Evolutionary conservation across 495 filamentous ascomycete genomes (phyloP).

Genomic region (Neurospora sp.): DNA sequence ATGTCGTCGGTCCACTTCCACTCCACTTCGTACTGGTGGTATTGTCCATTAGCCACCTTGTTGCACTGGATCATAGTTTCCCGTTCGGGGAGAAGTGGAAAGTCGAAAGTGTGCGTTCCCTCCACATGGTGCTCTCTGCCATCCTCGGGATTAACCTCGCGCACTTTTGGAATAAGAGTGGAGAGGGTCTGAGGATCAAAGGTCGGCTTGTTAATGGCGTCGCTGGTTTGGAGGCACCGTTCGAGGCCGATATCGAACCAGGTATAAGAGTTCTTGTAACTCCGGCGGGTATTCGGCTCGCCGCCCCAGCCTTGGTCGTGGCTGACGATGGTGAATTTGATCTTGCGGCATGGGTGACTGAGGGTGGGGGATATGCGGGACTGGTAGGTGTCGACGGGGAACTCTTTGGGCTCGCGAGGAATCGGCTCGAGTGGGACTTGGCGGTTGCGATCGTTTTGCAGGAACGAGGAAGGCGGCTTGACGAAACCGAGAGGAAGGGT

Average conservation of each 20-base stretch:
- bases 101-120: slow-evolving; percentile 16
- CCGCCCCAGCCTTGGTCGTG: slow-evolving; percentile 59
- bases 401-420: slow-evolving; percentile 17
- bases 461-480: slow-evolving; percentile 14
- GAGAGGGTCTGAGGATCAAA: background rate
- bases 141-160: slow-evolving; percentile 10
- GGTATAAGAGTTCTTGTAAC: slow-evolving; percentile 50
- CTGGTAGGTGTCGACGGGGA: slow-evolving; percentile 19
- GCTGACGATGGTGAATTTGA: slow-evolving; percentile 56
- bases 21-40: slow-evolving; percentile 36
- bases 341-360: slow-evolving; percentile 38
- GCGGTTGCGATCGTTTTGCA: background rate
- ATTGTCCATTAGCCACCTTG: slow-evolving; percentile 19
- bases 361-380: slow-evolving; percentile 20
- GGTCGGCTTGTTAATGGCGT: background rate
- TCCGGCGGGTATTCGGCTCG: slow-evolving; percentile 22
- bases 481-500: slow-evolving; percentile 30
- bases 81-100: slow-evolving; percentile 29
- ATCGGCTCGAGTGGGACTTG: background rate
- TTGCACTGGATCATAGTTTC: slow-evolving; percentile 47
- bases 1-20: slow-evolving; percentile 48
- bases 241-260: slow-evolving; percentile 62
- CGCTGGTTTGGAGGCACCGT: slow-evolving; percentile 16
- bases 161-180: slow-evolving; percentile 1
- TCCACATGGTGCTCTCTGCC: background rate